A percentile compares a stretch with the other conserved stretches of the same genome.
Conservation (phyloP, 1,139 yeast genomes). For the Scheffersomyces cryptocercus region DNA sequence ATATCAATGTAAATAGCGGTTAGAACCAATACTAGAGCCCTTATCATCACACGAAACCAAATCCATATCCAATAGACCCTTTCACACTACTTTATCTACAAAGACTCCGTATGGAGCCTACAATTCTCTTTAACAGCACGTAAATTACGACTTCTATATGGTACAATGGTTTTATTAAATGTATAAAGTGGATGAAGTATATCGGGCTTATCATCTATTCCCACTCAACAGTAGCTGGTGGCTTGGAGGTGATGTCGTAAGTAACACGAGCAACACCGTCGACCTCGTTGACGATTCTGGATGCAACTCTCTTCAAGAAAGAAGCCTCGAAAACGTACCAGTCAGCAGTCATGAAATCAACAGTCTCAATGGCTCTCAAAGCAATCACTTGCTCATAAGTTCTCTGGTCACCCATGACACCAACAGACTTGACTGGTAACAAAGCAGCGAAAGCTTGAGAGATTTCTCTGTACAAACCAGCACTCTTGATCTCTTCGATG, state of each 20-base stretch:
- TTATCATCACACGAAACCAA: too few relatives aligned
- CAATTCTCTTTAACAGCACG: too few relatives aligned
- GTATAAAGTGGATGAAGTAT: too few relatives aligned
- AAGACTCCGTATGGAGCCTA: too few relatives aligned
- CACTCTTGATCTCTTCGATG: conserved; percentile 91
- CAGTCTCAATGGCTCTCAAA: conserved; percentile 94
- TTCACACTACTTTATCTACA: too few relatives aligned
- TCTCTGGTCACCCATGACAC: conserved; percentile 99
- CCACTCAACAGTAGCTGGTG: conserved; percentile 99
- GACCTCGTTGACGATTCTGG: conserved; percentile 97
- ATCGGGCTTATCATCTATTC: conserved; percentile 50
- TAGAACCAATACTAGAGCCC: too few relatives aligned
- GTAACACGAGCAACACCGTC: conserved; percentile 99
- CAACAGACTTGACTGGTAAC: conserved; percentile 96
- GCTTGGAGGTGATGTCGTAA: conserved; percentile 97
- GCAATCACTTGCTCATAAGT: conserved; percentile 99
- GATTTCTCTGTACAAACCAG: conserved; percentile 89
- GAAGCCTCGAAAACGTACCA: conserved; percentile 94
- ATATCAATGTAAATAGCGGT: too few relatives aligned
- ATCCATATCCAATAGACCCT: too few relatives aligned
- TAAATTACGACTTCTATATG: too few relatives aligned
- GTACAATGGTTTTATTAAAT: too few relatives aligned
- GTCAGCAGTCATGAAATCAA: conserved; percentile 99
- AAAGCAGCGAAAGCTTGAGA: conserved; percentile 98
- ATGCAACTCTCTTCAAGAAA: conserved; percentile 89